A percentile compares a stretch with the other conserved stretches of the same genome.
Conservation (phyloP, 441 rosid genomes). For the Syzygium malaccense region DNA sequence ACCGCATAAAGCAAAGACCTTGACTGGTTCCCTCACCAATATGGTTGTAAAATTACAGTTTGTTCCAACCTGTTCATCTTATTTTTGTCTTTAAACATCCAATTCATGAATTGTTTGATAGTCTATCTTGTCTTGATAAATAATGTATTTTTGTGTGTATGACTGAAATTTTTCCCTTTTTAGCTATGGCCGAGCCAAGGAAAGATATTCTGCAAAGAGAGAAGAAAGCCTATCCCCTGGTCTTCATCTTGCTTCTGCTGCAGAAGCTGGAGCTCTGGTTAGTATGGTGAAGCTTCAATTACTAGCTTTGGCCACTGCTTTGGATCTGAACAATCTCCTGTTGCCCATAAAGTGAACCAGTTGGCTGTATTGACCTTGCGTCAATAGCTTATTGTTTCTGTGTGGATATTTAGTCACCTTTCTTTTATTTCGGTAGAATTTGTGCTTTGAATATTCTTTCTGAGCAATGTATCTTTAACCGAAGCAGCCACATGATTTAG, state of each 20-base stretch:
- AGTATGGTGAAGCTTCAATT: slow-evolving; percentile 17
- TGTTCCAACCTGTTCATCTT: not conserved
- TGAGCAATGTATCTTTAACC: not conserved
- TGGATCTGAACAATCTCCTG: not conserved
- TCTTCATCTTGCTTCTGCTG: slow-evolving; percentile 91
- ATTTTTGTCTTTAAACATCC: not conserved
- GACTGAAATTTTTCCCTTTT: slow-evolving; percentile 4
- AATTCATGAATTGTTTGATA: not conserved
- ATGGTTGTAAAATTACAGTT: not conserved
- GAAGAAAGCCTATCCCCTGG: slow-evolving; percentile 54
- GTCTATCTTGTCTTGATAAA: not conserved
- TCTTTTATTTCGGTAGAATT: not conserved
- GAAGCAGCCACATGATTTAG: not conserved
- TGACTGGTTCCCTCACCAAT: not conserved
- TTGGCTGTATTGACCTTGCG: not conserved
- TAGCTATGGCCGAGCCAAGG: slow-evolving; percentile 87
- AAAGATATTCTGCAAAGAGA: slow-evolving; percentile 58
- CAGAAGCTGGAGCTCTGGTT: slow-evolving; percentile 96
- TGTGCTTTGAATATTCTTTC: not conserved
- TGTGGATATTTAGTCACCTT: not conserved
- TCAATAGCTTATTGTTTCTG: not conserved
- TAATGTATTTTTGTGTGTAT: not conserved
- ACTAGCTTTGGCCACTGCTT: not conserved
- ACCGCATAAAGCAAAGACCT: not conserved
- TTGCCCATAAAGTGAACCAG: not conserved